A percentile compares a stretch with the other conserved stretches of the same genome.
Conservation (phyloP, 2,329 filamentous ascomycete species). For the Pseudofabraea citricarpa region DNA sequence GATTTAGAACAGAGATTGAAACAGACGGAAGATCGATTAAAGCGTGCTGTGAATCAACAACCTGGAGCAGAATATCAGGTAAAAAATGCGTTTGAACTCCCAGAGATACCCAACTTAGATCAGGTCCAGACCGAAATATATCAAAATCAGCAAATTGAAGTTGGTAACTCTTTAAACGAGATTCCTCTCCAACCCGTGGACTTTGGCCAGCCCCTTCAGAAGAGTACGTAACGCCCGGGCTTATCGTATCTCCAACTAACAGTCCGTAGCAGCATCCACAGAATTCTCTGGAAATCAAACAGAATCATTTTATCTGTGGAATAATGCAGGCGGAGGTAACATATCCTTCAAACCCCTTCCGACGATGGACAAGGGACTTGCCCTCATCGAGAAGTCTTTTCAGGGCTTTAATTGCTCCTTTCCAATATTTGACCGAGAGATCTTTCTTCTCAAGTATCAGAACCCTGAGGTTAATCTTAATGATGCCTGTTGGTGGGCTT, state of each 20-base stretch:
- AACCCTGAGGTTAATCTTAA: constrained; percentile 7
- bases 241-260: neutral
- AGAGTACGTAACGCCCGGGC: neutral
- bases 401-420: constrained; percentile 7
- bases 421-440: constrained; percentile 14
- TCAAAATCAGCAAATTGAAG: neutral
- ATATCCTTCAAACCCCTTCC: constrained; percentile 1
- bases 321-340: neutral
- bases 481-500: constrained; percentile 17
- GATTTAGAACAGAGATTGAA: constrained; percentile 2
- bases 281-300: neutral
- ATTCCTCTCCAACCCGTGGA: neutral
- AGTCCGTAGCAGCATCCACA: neutral
- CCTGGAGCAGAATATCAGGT: neutral
- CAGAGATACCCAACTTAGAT: neutral
- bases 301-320: neutral
- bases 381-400: constrained; percentile 11
- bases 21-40: constrained; percentile 3
- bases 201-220: neutral
- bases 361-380: constrained; percentile 8
- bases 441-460: constrained; percentile 10
- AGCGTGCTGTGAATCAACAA: neutral
- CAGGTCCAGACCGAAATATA: neutral
- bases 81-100: neutral
- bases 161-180: neutral